Base-by-base conservation (phyloP, 257 asterid genomes). In the Scutellaria barbata region DNA sequence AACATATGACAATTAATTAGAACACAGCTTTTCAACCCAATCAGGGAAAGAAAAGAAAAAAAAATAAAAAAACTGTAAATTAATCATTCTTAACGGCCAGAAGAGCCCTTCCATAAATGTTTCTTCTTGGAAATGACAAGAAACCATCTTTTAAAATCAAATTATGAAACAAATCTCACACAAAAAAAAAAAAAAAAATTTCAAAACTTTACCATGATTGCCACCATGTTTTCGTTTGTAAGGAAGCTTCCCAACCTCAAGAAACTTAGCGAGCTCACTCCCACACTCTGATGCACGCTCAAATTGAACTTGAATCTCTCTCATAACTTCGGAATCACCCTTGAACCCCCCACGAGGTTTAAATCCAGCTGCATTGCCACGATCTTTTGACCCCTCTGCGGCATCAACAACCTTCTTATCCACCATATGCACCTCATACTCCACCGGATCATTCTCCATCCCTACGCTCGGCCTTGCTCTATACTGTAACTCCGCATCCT, bases 161-260 rank as follows among this genome's bases (percentile, higher is more conserved):
- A 74, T 54, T 54, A 45, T 56, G 55, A 68, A 65, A 50, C 63
- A 37, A 69, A 63, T 52, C 35, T 30, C 54, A 55, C n/a, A 42
- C 1, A 71, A 86, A 78, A 66, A 69, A 66, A 43, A 42, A 53
- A 48, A 50, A 69, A 66, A 43, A 42, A 53, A 48, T 45, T 66
- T 81, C 52, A 42, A 57, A 48, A 50, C 66, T 81, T 83, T 87
- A 87, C 97, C 97, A 77, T 84, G 90, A 75, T 79, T 83, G 20
- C 92, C 89, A 59, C 89, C 88, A 13, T 90, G 86, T 82, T 85
- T 93, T 6, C 88, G 85, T 52, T 90, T 87, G 75, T 89, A 84
- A 0, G 91, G 97, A 79, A 77, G 86, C 89, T 82, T 87, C 73
- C 98, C 98, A 75, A 84, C 96, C 82, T 93, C 98, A 48, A 93